Evolutionary conservation across 768 basidiomycete genomes (phyloP), one percentile per base, ranked within the genome.

Genomic region (Russula brevipes): DNA sequence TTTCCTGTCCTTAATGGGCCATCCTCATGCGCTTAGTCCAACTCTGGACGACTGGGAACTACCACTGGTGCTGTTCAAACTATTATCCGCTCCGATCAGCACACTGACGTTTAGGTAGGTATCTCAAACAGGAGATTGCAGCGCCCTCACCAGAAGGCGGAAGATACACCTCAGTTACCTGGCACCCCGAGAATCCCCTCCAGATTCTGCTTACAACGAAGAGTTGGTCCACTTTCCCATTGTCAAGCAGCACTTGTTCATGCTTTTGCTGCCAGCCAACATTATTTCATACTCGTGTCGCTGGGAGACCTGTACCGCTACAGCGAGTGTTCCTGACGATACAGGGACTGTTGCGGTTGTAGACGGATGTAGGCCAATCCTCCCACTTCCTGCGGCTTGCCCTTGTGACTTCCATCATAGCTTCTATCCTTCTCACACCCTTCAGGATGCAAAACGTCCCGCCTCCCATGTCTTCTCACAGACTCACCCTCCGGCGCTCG

Each of bases 391-490:
- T 44, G 12, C n/a, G 41, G 12, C n/a, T 42, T 46, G 49, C 24
- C 3, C 3, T 8, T 14, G 41, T 47, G 31, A 59, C 54, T 30
- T 30, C 39, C 17, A n/a, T 19, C 8, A 49, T 72, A 96, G 94
- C 84, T 2, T 78, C 77, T 24, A 76, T 92, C 60, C 82, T 95
- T 3, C 77, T 99, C 45, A 99, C 96, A 2, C 91, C 97, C 16
- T 98, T 98, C 81, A 83, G 94, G 45, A 82, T 85, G 0, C 91
- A 96, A 75, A 98, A 97, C 71, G 82, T 96, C 5, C 97, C 96
- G n/a, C 97, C 97, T n/a, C 97, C 97, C 0, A 95, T 97, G 93
- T 90, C 87, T 1, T 87, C 92, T 1, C 79, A 81, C 67, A 74
- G 74, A 45, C 75, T 84, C 55, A 51, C 75, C 71, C 19, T 74